phyloP scores from a whole-genome alignment of 192 early-diverging fungal genomes.

The Gamsiella multidivaricata region DNA sequence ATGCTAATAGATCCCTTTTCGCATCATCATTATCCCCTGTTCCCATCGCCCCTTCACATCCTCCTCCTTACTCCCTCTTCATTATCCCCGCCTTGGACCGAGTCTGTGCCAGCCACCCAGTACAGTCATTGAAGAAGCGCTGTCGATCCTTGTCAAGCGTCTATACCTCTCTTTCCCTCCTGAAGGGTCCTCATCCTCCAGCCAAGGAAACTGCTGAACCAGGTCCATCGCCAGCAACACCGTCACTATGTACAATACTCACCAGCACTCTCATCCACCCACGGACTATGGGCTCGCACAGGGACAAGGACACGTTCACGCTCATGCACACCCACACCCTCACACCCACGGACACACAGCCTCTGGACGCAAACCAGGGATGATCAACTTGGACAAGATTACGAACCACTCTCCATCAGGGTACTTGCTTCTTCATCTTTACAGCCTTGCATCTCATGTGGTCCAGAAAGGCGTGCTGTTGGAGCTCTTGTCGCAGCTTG shows the following conservation, averaged over 20 bases:
- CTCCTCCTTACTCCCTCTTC: background rate
- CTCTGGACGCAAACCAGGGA: conserved; percentile 38
- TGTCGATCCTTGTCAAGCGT: no score
- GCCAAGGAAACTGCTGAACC: background rate
- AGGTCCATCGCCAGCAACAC: background rate
- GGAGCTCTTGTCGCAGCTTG: no score
- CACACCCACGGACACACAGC: conserved; percentile 12
- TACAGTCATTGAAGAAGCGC: no score
- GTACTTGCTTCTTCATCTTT: conserved; percentile 25
- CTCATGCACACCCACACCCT: conserved; percentile 5
- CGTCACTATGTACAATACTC: conserved; percentile 24
- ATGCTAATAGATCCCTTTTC: no score
- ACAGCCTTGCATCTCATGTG: no score
- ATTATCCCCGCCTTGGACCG: no score
- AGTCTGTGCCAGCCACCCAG: no score
- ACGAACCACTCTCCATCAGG: conserved; percentile 44
- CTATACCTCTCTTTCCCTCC: background rate
- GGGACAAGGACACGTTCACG: no score
- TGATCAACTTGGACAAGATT: conserved; percentile 54
- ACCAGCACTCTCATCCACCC: conserved; percentile 8
- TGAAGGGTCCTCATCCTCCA: conserved; percentile 1
- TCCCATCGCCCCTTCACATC: background rate
- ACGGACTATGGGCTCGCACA: background rate
- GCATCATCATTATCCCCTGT: background rate
- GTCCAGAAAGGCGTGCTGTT: no score